phyloP scores from a whole-genome alignment of 257 asterid genomes.

The Coffea eugenioides region DNA sequence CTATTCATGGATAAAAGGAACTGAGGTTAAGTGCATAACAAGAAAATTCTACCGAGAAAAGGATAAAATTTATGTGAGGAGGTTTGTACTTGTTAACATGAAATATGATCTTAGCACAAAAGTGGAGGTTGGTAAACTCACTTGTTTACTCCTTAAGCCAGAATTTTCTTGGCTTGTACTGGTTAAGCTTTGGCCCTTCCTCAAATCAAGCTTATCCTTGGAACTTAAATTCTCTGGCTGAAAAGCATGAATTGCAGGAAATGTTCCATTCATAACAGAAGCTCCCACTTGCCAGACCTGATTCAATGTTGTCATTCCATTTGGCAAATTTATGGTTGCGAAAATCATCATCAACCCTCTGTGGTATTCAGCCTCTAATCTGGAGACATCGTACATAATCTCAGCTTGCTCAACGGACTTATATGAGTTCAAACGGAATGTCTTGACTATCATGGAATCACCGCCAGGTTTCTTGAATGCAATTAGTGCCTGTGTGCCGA shows the following conservation, averaged over 20 bases:
- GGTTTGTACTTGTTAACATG: neutral
- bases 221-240: slow-evolving; percentile 16
- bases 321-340: slow-evolving; percentile 25
- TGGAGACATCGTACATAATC: slow-evolving; percentile 37
- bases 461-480: slow-evolving; percentile 34
- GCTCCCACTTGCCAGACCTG: slow-evolving; percentile 36
- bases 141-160: neutral
- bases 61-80: neutral
- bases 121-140: neutral
- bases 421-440: slow-evolving; percentile 40
- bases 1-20: neutral
- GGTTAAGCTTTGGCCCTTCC: slow-evolving; percentile 9
- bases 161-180: neutral
- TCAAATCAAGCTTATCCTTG: slow-evolving; percentile 7
- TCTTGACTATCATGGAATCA: slow-evolving; percentile 45
- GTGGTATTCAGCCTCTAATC: slow-evolving; percentile 28
- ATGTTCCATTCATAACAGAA: slow-evolving; percentile 2
- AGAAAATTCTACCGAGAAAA: neutral
- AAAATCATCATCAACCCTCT: slow-evolving; percentile 15
- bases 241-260: slow-evolving; percentile 15
- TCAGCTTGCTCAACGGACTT: slow-evolving; percentile 31
- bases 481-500: slow-evolving; percentile 67
- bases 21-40: neutral
- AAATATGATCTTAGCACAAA: neutral
- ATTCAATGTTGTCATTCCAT: slow-evolving; percentile 13